Conservation (phyloP, 2,329 filamentous ascomycete species). For the Rutstroemia sp. region DNA sequence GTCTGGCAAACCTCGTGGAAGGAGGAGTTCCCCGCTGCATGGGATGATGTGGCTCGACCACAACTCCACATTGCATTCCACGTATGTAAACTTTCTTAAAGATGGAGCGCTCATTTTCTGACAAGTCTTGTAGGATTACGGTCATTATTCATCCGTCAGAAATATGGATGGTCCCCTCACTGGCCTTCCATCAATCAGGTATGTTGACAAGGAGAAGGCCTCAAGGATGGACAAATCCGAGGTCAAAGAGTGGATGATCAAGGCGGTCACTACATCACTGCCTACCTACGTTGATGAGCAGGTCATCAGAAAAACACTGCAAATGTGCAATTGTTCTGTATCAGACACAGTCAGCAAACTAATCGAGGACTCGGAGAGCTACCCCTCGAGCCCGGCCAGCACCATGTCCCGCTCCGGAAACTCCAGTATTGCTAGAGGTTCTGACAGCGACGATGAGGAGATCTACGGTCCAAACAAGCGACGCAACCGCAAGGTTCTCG, state of each 20-base stretch:
- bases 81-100: neutral
- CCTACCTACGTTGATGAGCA: conserved; percentile 37
- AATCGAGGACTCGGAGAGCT: conserved; percentile 37
- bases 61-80: neutral
- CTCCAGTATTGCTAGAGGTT: conserved; percentile 43
- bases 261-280: conserved; percentile 36
- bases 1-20: conserved; percentile 40
- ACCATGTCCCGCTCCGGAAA: conserved; percentile 33
- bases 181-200: conserved; percentile 42
- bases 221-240: conserved; percentile 33
- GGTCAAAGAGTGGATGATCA: conserved; percentile 45
- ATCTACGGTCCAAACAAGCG: conserved; percentile 44
- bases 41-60: neutral
- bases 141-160: conserved; percentile 61
- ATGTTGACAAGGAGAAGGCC: conserved; percentile 32
- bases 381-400: conserved; percentile 9
- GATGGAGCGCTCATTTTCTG: neutral
- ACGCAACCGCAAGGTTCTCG: conserved; percentile 12
- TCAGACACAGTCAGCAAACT: conserved; percentile 42
- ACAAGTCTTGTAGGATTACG: neutral
- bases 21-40: conserved; percentile 22
- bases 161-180: conserved; percentile 46
- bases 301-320: conserved; percentile 43
- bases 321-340: conserved; percentile 51
- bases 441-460: conserved; percentile 41